Evolutionary conservation across 331 rosid species (phyloP), one percentile per base, ranked within the genome.

Genomic region (Rhamnella rubrinervis): DNA sequence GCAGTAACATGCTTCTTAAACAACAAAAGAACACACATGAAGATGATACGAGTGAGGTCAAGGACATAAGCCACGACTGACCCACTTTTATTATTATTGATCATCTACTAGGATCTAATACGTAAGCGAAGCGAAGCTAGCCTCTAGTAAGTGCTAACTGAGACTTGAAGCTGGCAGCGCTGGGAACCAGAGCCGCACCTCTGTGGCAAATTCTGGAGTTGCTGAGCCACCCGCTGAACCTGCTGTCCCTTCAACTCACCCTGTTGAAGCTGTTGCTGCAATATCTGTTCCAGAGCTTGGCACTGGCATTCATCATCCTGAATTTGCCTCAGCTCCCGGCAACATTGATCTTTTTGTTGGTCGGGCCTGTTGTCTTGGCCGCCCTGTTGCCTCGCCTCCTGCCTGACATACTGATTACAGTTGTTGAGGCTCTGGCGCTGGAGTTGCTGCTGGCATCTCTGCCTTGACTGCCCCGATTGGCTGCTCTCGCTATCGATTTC

Each of bases 261-360:
- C 3, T 67, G 3, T 38, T 59, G 28, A 5, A 0, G 47, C 39
- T 49, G 67, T 20, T 18, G 57, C 21, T 53, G 62, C 75, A 65
- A 19, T 14, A 65, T 65, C 63, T 65, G 21, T 58, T 53, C 52
- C 77, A 83, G 8, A 0, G 80, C 91, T 21, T 31, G 38, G 55
- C 90, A 83, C 68, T 61, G 51, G 80, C 87, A 85, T 6, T 4
- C 4, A 12, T 23, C 61, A 2, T 55, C 17, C n/a, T 31, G 35
- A 3, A 82, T 4, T 12, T 63, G 51, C 6, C 1, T 53, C 31
- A 86, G 50, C 64, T 70, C 61, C 0, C 11, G 0, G 49, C 90
- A 83, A 16, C 86, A 80, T 51, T 31, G 5, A 37, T 58, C 0
- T 0, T 14, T 3, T 1, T 26, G 68, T 14, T 67, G 37, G 15